phyloP scores from a whole-genome alignment of 2,329 filamentous ascomycete genomes.

The Aspergillus clavatus region DNA sequence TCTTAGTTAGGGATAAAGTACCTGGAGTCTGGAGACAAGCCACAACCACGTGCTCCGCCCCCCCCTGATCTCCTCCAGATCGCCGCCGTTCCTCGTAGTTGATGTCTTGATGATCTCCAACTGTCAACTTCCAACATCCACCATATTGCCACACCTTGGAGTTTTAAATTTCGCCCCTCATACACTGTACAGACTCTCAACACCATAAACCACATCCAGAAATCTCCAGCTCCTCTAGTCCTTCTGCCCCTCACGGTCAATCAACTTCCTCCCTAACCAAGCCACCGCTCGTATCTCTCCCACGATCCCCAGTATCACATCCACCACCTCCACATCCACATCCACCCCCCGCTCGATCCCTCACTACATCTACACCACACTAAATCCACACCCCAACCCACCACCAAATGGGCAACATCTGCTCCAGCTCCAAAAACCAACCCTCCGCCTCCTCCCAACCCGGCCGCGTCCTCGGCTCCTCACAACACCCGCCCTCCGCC shows the following conservation, averaged over 20 bases:
- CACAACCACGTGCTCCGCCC: slow-evolving; percentile 4
- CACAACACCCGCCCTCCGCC: slow-evolving; percentile 25
- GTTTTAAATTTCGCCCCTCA: too few relatives aligned
- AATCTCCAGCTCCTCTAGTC: too few relatives aligned
- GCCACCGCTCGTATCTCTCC: neutral
- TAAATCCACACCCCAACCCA: neutral
- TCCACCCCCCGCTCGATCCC: slow-evolving; percentile 6
- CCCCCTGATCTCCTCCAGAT: slow-evolving; percentile 5
- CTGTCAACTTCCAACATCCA: neutral
- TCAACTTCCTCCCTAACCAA: too few relatives aligned
- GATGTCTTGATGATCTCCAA: neutral
- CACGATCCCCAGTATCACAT: neutral
- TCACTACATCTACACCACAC: neutral
- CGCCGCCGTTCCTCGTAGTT: too few relatives aligned
- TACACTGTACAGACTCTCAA: too few relatives aligned
- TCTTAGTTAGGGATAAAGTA: too few relatives aligned
- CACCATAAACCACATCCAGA: too few relatives aligned
- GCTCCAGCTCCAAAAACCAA: slow-evolving; percentile 63
- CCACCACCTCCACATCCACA: neutral
- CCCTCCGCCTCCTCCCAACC: slow-evolving; percentile 64
- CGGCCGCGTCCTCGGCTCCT: slow-evolving; percentile 65
- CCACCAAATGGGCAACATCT: slow-evolving; percentile 75
- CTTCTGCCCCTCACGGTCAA: too few relatives aligned
- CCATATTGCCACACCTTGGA: too few relatives aligned
- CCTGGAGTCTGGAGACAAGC: too few relatives aligned